Base-by-base conservation (phyloP, 306 rosid genomes). In the Rosa chinensis region DNA sequence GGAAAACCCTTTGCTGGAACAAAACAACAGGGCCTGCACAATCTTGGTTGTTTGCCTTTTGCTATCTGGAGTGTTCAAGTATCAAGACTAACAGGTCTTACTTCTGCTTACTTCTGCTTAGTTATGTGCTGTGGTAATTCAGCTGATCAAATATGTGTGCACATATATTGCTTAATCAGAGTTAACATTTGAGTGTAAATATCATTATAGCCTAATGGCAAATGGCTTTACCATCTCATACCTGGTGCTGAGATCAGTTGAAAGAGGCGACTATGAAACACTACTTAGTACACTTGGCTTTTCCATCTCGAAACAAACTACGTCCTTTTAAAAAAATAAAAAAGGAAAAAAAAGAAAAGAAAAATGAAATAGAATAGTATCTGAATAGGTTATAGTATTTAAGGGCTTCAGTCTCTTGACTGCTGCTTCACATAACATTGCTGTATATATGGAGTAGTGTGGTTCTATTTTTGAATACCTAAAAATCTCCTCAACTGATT, bases 11-110 rank as follows among this genome's bases (percentile, higher is more conserved):
- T 85, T 78, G 80, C 55, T 63, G 93, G 92, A 53, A 85, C 87
- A 81, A 92, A 83, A 76, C 93, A 86, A 77, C 93, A 86, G 21
- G 92, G 96, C 58, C 71, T 91, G 89, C 94, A 86, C 72, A 68
- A 81, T 86, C 83, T 59, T 74, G 7, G 49, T 25, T 83, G 84
- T 76, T 88, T 97, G 69, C 85, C 96, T 14, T 88, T 76, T 84
- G 91, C 99, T 63, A 87, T 95, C 75, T 93, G 99, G 97, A 89
- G 91, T 61, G 89, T 89, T 85, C 99, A 90, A 32, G 93, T 91
- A 39, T 95, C 98, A 82, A 87, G 88, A 75, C 68, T 61, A 72
- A 93, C 97, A 84, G 98, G 99, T 95, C 40, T 72, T 66, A 67
- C 79, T 0, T 55, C 32, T 58, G 77, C 86, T 49, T 56, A 44